Evolutionary conservation across 305 asterid genomes (phyloP).

Genomic region (Withania somnifera): DNA sequence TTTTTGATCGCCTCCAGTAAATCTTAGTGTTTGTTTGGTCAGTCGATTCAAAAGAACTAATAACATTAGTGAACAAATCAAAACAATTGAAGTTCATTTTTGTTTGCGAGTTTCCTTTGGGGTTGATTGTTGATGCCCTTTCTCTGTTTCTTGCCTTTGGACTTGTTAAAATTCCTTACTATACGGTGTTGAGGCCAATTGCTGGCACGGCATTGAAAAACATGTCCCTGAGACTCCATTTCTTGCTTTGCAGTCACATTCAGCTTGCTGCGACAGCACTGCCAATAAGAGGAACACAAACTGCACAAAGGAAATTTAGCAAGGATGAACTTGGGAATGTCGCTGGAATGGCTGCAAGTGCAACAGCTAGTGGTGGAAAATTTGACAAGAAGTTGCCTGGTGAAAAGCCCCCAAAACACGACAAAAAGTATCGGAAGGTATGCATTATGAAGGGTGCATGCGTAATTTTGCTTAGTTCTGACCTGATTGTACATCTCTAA

Average conservation of each 20-base stretch:
- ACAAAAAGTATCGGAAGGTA: constrained; percentile 90
- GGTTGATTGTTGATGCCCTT: neutral
- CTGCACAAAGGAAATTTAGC: constrained; percentile 56
- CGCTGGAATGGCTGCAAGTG: constrained; percentile 85
- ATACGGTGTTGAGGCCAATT: neutral
- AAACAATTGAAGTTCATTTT: neutral
- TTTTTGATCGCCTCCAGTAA: too few relatives aligned
- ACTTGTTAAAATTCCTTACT: neutral
- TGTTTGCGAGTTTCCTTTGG: neutral
- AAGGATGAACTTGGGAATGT: constrained; percentile 79
- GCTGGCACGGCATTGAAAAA: neutral
- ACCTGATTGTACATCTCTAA: neutral
- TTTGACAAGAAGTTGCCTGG: constrained; percentile 93
- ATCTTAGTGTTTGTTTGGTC: neutral
- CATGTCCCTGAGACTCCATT: neutral
- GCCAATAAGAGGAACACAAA: constrained; percentile 73
- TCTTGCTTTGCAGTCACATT: constrained; percentile 58
- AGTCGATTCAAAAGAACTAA: neutral
- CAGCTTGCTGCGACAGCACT: constrained; percentile 85
- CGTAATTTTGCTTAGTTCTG: neutral
- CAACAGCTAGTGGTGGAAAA: constrained; percentile 98
- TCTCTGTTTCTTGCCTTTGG: neutral
- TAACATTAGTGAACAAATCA: neutral
- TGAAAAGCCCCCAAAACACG: constrained; percentile 82
- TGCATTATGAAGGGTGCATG: neutral